phyloP scores from a whole-genome alignment of 2,329 filamentous ascomycete species.

The Didymella segeticola region DNA sequence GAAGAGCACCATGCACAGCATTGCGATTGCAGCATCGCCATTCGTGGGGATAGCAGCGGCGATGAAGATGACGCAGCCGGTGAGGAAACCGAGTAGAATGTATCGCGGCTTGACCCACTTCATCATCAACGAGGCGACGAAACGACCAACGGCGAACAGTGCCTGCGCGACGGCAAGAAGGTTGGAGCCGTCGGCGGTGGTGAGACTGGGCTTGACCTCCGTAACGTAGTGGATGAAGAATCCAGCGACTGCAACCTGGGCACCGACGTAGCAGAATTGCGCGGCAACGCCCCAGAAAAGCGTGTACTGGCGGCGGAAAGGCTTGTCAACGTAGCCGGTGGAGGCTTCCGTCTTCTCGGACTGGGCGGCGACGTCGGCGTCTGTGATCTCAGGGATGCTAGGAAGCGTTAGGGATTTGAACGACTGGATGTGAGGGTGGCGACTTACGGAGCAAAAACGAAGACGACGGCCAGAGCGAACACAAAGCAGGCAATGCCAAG shows the following conservation, averaged over 20 bases:
- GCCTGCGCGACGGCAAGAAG: conserved; percentile 62
- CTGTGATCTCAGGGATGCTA: conserved; percentile 63
- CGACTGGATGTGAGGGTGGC: conserved; percentile 35
- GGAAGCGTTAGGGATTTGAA: background rate
- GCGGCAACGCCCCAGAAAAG: conserved; percentile 60
- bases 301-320: conserved; percentile 54
- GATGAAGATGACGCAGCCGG: conserved; percentile 60
- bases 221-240: conserved; percentile 54
- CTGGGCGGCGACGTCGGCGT: conserved; percentile 63
- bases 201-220: conserved; percentile 45
- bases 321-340: conserved; percentile 55
- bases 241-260: conserved; percentile 62
- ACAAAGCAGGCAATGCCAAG: conserved; percentile 67
- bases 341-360: conserved; percentile 46
- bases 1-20: conserved; percentile 60
- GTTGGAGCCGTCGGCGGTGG: conserved; percentile 28
- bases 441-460: conserved; percentile 61
- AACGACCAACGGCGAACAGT: conserved; percentile 63
- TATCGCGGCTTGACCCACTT: conserved; percentile 63
- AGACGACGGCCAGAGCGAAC: conserved; percentile 62
- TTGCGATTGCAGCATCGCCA: conserved; percentile 50
- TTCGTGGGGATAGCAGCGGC: conserved; percentile 56
- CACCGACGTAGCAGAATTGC: conserved; percentile 66
- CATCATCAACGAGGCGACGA: conserved; percentile 59
- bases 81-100: conserved; percentile 59